Evolutionary conservation across 108 stramenopile genomes (phyloP).

Genomic region (Poteriospumella lacustris): DNA sequence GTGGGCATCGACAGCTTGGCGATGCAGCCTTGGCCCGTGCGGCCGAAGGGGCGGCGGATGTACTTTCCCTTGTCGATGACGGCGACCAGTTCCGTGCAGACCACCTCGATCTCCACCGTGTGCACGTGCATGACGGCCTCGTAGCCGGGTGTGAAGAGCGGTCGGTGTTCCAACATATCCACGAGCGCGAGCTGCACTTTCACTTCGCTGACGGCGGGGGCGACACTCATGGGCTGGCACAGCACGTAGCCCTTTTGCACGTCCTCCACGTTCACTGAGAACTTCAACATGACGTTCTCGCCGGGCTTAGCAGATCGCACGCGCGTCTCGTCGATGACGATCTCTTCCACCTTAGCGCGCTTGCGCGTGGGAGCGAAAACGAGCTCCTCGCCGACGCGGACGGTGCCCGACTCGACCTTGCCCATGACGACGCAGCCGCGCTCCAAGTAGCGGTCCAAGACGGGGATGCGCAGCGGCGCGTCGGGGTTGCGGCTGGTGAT

Average conservation of each 20-base stretch:
- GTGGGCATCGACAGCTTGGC: constrained; percentile 45
- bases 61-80: constrained; percentile 41
- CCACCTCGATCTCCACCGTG: constrained; percentile 79
- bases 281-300: constrained; percentile 91
- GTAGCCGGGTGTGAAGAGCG: constrained; percentile 89
- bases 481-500: constrained; percentile 71
- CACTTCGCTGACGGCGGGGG: constrained; percentile 51
- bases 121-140: constrained; percentile 91
- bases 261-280: constrained; percentile 71
- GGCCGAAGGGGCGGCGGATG: constrained; percentile 21
- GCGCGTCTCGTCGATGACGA: constrained; percentile 76
- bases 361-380: constrained; percentile 85
- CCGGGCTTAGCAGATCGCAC: constrained; percentile 78
- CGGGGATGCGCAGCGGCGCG: constrained; percentile 82
- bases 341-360: constrained; percentile 77
- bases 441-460: constrained; percentile 90
- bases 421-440: constrained; percentile 95
- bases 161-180: constrained; percentile 87
- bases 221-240: constrained; percentile 65
- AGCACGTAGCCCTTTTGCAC: constrained; percentile 91
- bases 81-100: no score
- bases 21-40: not conserved
- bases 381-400: constrained; percentile 77
- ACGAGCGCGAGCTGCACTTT: constrained; percentile 60
- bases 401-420: constrained; percentile 90